These are phyloP conservation scores for Fusarium nisikadoi DNA, from an alignment of 2,329 filamentous ascomycete genomes.

Conservation along the genomic window DNA sequence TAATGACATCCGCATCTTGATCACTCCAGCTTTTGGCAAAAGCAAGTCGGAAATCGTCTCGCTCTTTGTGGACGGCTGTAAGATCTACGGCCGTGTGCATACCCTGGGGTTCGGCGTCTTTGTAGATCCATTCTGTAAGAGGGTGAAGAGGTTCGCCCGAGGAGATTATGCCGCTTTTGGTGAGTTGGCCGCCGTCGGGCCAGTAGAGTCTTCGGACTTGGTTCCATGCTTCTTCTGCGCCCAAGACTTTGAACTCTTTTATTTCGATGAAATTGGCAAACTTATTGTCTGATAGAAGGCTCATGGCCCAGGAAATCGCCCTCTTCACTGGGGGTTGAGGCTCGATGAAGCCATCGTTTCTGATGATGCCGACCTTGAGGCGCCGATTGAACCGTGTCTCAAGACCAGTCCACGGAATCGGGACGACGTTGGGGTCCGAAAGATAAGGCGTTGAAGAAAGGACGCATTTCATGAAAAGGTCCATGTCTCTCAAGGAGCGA, in stretches of 20 bases:
- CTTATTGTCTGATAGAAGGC: conserved; percentile 29
- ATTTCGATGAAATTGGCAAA: conserved; percentile 42
- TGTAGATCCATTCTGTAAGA: conserved; percentile 55
- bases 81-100: conserved; percentile 36
- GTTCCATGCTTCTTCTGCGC: conserved; percentile 43
- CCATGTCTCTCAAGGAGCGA: conserved; percentile 38
- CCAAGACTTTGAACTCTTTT: conserved; percentile 50
- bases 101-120: conserved; percentile 41
- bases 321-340: conserved; percentile 54
- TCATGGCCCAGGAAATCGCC: conserved; percentile 50
- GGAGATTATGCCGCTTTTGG: conserved; percentile 45
- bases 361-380: conserved; percentile 57
- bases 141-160: conserved; percentile 58
- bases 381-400: conserved; percentile 8
- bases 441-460: conserved; percentile 35
- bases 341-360: conserved; percentile 50
- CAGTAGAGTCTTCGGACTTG: conserved; percentile 57
- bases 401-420: conserved; percentile 47
- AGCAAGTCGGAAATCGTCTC: conserved; percentile 47
- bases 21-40: conserved; percentile 50
- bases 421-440: conserved; percentile 44
- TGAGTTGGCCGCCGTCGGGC: conserved; percentile 54
- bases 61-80: conserved; percentile 18
- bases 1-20: conserved; percentile 52
- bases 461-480: conserved; percentile 30